Base-by-base conservation (phyloP, 495 filamentous ascomycete species). In the Hypoxylon subgilvum region DNA sequence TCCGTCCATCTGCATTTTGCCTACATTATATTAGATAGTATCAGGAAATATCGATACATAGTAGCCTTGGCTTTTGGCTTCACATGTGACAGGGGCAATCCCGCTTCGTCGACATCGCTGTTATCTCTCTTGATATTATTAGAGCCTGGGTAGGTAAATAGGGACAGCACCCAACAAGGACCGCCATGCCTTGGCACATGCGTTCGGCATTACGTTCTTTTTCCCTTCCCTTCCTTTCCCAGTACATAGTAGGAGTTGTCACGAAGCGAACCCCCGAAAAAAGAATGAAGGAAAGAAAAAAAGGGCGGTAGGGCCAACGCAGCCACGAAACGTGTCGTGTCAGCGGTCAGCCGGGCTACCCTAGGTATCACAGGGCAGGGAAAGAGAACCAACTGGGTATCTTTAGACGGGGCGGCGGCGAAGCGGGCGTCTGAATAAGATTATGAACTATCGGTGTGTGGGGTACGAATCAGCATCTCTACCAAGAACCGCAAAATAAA, bases 351-450 rank as follows among this genome's bases (percentile, higher is more conserved):
- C 46, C 46, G 59, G 4, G 46, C 34, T 57, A 48, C 21, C 18
- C 28, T 27, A 27, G n/a, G 2, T 36, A 18, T 25, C n/a, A 23
- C 39, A 9, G 6, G 39, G 8, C 13, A 41, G 4, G 8, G 10
- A 14, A 13, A 36, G 6, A 16, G 34, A 7, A n/a, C n/a, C n/a
- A n/a, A n/a, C n/a, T n/a, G n/a, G n/a, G n/a, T n/a, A n/a, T n/a
- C n/a, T n/a, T n/a, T n/a, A n/a, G 31, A 31, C 46, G 27, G 23
- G 46, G 35, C 35, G 43, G 60, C 52, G 60, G 41, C 60, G 52
- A 57, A 53, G 43, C 48, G 61, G 61, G 61, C 61, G 61, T 64
- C 61, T 64, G 61, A 64, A 64, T 64, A 64, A 64, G 61, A 64
- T 64, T 64, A 53, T 57, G 54, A 64, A 64, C 53, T 64, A 64